These are phyloP conservation scores for Yarrowia sp. DNA, from an alignment of 805 yeast genomes.

Conservation along the genomic window DNA sequence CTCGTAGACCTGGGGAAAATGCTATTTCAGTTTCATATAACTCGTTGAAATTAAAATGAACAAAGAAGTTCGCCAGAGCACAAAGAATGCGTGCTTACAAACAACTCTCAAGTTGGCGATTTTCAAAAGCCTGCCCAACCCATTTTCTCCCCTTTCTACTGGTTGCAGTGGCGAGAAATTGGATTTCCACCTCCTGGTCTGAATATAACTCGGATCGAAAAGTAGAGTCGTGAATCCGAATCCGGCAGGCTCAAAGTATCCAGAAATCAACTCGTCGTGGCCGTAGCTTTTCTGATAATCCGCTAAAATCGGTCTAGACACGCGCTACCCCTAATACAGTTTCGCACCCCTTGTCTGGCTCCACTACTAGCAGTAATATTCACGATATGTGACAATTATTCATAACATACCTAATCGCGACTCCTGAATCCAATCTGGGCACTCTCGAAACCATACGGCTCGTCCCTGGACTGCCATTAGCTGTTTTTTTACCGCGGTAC, in stretches of 20 bases:
- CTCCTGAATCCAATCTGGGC: not conserved
- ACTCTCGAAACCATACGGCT: not conserved
- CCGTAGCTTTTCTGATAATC: not conserved
- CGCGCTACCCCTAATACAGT: no score
- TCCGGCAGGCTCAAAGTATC: not conserved
- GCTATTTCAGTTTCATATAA: conserved; percentile 12
- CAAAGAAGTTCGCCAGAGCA: not conserved
- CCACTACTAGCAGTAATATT: no score
- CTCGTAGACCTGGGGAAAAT: not conserved
- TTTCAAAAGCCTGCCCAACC: no score
- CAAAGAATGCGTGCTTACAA: not conserved
- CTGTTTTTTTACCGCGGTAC: no score
- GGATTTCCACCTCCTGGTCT: not conserved
- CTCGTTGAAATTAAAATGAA: not conserved
- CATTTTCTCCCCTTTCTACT: no score
- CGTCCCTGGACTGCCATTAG: not conserved
- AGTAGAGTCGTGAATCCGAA: not conserved
- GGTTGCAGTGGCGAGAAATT: no score
- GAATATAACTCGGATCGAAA: not conserved
- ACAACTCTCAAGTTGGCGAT: no score
- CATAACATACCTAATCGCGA: not conserved
- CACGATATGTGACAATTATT: not conserved
- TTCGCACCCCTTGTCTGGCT: no score
- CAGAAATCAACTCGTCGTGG: not conserved
- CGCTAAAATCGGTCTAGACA: no score